Evolutionary conservation across 1,284 basidiomycete genomes (phyloP), one percentile per base, ranked within the genome.

Genomic region (Leccinum fallax): DNA sequence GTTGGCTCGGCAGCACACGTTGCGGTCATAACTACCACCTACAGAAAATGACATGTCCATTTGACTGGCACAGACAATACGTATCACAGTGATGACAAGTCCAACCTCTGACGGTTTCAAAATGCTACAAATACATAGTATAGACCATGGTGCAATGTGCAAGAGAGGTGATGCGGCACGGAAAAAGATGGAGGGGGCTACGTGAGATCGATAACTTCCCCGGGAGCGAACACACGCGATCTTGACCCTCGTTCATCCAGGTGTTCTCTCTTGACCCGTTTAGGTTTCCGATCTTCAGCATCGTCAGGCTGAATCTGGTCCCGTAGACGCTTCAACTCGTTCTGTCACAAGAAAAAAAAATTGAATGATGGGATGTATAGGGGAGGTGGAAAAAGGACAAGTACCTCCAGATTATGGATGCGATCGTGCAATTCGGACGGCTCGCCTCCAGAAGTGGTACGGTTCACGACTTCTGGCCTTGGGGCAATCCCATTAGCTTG

Each of bases 401-500:
- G 3, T 49, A 62, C 70, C 56, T 71, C 67, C 28, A 69, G 49
- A 32, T 9, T 9, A 36, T 5, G 49, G 61, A 63, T 66, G 19
- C 55, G 55, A 2, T 55, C 52, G 32, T 51, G 26, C 28, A 61
- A 19, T 19, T 46, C 32, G 5, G 43, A 38, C 52, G 60, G 55
- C 28, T 66, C 62, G 51, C 65, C 67, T n/a, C 26, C 55, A 19
- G 49, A 28, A 46, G 24, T 15, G 15, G 34, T 7, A 28, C 24
- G 24, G 48, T 53, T 43, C 2, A 2, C 19, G 6, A 16, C 36
- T 32, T 10, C 15, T 5, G 58, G 52, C 19, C 52, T 55, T 43
- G 62, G 67, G 32, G 49, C 66, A 5, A 71, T 60, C 10, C 71
- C 63, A 48, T 64, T 64, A 8, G 66, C 68, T 53, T 66, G 66